Conservation (phyloP, 495 filamentous ascomycete genomes). For the Aspergillus affinis region DNA sequence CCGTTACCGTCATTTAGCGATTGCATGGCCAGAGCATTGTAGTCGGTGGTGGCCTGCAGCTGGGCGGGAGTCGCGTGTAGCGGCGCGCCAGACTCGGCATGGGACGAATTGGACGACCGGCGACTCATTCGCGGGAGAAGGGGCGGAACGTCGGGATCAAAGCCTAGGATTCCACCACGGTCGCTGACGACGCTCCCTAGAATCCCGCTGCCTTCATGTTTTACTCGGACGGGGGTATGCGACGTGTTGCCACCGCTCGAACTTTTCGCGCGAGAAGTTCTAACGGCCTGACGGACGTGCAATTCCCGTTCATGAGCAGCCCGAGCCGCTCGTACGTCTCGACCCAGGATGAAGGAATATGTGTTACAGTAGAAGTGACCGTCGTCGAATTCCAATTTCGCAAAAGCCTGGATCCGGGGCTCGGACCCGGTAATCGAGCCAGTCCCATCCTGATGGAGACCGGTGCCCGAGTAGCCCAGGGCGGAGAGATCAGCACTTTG, state of each 20-base stretch:
- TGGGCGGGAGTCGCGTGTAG: conserved; percentile 46
- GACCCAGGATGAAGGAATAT: conserved; percentile 62
- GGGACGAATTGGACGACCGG: conserved; percentile 50
- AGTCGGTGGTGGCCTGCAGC: conserved; percentile 42
- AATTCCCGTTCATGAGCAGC: conserved; percentile 50
- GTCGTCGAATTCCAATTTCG: conserved; percentile 69
- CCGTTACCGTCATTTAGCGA: conserved; percentile 40
- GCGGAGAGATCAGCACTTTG: conserved; percentile 41
- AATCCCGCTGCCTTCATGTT: conserved; percentile 47
- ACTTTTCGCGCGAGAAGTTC: conserved; percentile 45
- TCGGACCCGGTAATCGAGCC: conserved; percentile 46
- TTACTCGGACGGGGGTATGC: conserved; percentile 47
- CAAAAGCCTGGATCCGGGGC: conserved; percentile 59
- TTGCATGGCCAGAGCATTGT: conserved; percentile 50
- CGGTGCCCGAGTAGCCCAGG: conserved; percentile 32
- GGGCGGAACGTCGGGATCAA: conserved; percentile 50
- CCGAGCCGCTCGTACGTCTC: conserved; percentile 58
- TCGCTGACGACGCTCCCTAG: conserved; percentile 57
- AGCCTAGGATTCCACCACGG: conserved; percentile 58
- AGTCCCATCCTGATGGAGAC: conserved; percentile 29
- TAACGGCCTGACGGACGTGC: conserved; percentile 43
- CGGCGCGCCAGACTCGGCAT: conserved; percentile 36
- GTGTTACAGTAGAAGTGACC: conserved; percentile 74
- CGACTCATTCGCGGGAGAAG: conserved; percentile 47
- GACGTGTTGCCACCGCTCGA: conserved; percentile 47